Conservation (phyloP, 768 basidiomycete species). For the Lactifluus hygrophoroides region DNA sequence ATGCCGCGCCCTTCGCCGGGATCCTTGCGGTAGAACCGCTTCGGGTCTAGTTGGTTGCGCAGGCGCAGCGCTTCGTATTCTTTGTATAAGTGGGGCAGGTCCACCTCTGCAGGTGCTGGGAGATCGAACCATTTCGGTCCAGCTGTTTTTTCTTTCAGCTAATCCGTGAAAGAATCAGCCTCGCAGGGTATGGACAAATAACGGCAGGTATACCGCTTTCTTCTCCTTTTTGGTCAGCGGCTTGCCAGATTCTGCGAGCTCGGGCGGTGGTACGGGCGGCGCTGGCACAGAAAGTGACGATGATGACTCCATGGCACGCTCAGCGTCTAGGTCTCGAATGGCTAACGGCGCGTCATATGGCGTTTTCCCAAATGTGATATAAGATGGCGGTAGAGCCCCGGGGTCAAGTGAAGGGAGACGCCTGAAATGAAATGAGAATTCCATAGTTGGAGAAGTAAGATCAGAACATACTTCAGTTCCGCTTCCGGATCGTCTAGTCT, state of each 20-base stretch:
- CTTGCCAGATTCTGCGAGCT: slow-evolving; percentile 52
- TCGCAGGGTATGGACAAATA: not conserved
- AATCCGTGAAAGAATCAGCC: not conserved
- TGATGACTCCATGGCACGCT: slow-evolving; percentile 43
- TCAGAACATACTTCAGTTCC: slow-evolving; percentile 30
- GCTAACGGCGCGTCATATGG: slow-evolving; percentile 37
- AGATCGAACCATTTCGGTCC: slow-evolving; percentile 85
- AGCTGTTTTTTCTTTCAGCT: slow-evolving; percentile 67
- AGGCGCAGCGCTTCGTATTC: slow-evolving; percentile 85
- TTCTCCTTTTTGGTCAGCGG: slow-evolving; percentile 62
- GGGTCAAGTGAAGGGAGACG: slow-evolving; percentile 59
- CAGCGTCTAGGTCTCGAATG: slow-evolving; percentile 55
- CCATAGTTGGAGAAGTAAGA: not conserved
- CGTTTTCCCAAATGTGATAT: slow-evolving; percentile 46
- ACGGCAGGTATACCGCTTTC: slow-evolving; percentile 47
- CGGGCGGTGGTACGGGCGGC: slow-evolving; percentile 54
- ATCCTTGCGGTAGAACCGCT: slow-evolving; percentile 84
- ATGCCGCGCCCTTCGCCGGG: slow-evolving; percentile 79
- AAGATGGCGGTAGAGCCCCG: slow-evolving; percentile 52
- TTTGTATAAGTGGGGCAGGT: slow-evolving; percentile 67
- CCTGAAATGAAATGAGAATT: slow-evolving; percentile 27
- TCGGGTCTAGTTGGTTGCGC: slow-evolving; percentile 84
- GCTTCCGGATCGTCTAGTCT: slow-evolving; percentile 30
- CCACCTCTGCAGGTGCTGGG: slow-evolving; percentile 72
- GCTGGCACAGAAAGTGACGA: slow-evolving; percentile 43